Evolutionary conservation across 345 rosid species (phyloP), one percentile per base, ranked within the genome.

Genomic region (Gossypium herbaceum): DNA sequence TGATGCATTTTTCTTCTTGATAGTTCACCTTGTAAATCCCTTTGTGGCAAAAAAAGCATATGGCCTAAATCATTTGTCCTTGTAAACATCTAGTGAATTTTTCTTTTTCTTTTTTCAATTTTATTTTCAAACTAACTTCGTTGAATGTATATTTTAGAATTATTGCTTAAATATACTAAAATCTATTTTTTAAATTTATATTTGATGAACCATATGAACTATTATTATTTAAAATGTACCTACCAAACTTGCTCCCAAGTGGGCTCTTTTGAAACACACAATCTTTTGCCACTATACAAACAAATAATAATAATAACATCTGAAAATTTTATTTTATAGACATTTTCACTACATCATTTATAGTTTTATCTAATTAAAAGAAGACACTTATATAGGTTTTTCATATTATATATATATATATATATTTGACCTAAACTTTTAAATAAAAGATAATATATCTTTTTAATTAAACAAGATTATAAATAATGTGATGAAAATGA

Each of bases 1-100:
- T 20, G 16, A 44, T 44, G 69, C 69, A 5, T 1, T 47, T 13
- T 67, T 7, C 27, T 6, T 24, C 13, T 24, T 24, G 29, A 22
- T 24, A 16, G 2, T 48, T 12, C 12, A 15, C 12, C 29, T 22
- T 47, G 20, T 25, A 50, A 68, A 48, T 16, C 58, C 39, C 25
- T 67, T 12, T 19, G 9, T 6, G 17, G 25, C 17, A 43, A 43
- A 66, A 66, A 15, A 59, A 59, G 39, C 22, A 22, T 0, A 13
- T 68, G 19, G 72, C 19, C 72, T 68, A 15, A 47, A 48, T 50
- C 22, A 68, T 15, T 24, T 64, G 50, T n/a, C 3, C 68, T 41
- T 41, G 60, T 44, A 44, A 41, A 63, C 24, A 63, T 63, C 19
- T 27, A 25, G 19, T 27, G 1, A 13, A 12, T 0, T 25, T 25